Base-by-base conservation (phyloP, 2,329 filamentous ascomycete genomes). In the Fusarium brachygibbosum region DNA sequence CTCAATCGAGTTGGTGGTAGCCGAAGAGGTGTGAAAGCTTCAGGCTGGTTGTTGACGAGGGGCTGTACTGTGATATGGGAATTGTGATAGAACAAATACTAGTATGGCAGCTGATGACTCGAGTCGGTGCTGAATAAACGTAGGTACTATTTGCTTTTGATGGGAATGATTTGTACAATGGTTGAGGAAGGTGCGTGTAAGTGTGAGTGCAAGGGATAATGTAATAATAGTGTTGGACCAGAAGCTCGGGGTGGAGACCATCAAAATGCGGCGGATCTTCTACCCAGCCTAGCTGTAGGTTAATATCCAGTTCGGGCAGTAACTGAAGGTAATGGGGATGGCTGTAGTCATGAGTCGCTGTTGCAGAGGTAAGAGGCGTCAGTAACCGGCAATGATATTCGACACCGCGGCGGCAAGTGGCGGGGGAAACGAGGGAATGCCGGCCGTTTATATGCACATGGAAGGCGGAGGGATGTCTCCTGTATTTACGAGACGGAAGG, bases 401-500 rank as follows among this genome's bases (percentile, higher is more conserved):
- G 58, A 63, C 60, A 72, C 61, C 58, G 57, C 49, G 53, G 64
- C 63, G 67, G 73, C 49, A 72, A 66, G 66, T 66, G 59, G 72
- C 62, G 69, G 69, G 59, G 54, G 56, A 62, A 66, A 60, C 55
- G 57, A 79, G 81, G 81, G 81, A 83, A 80, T 78, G 75, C 72
- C 76, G 76, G 74, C 73, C 80, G 82, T 84, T 84, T 84, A 84
- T 84, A 84, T 84, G 82, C 80, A 78, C 76, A 77, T 34, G 55
- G 45, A 38, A 77, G 70, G 65, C 72, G 69, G 68, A 67, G 70
- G 64, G 40, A n/a, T 21, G 31, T 31, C 32, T 50, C 23, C 23
- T 38, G 32, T 38, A 38, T 37, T 28, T 38, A 38, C 32, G 23
- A 50, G 32, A 29, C 32, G 25, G 17, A 35, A n/a, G 19, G 10